These are phyloP conservation scores for Exsudoporus frostii DNA, from an alignment of 768 basidiomycete genomes.

Conservation along the genomic window DNA sequence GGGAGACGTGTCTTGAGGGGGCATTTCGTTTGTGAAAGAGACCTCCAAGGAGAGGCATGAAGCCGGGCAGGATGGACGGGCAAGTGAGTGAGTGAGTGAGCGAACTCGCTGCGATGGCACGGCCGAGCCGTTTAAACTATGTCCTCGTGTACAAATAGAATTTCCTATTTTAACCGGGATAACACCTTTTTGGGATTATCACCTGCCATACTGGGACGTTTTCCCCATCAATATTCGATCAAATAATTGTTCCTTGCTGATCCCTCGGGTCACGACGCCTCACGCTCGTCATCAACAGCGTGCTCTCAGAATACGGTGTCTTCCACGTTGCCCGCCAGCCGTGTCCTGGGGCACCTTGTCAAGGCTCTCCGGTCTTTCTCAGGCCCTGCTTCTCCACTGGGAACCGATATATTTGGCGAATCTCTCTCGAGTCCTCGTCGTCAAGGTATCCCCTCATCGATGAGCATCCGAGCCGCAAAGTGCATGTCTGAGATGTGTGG, in stretches of 20 bases:
- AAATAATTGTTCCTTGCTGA: conserved; percentile 7
- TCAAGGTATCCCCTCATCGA: not conserved
- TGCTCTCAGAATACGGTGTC: not conserved
- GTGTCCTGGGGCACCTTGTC: not conserved
- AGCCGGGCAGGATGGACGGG: not conserved
- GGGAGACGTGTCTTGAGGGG: not conserved
- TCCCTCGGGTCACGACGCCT: not conserved
- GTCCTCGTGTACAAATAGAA: conserved; percentile 4
- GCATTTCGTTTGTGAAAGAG: conserved; percentile 24
- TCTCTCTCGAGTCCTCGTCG: not conserved
- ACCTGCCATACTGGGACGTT: not conserved
- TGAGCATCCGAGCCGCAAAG: not conserved
- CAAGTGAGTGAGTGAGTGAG: not conserved
- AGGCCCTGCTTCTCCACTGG: not conserved
- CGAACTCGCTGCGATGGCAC: not conserved
- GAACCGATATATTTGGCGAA: not conserved
- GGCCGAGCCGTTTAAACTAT: conserved; percentile 6
- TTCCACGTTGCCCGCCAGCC: not conserved
- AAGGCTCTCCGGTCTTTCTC: not conserved
- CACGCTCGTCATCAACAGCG: not conserved
- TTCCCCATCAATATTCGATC: conserved; percentile 4
- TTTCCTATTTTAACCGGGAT: conserved; percentile 5
- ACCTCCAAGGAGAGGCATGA: conserved; percentile 31
- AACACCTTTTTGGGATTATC: conserved; percentile 13
- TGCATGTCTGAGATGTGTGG: not conserved